A percentile compares a stretch with the other conserved stretches of the same genome.
Conservation (phyloP, 2,329 filamentous ascomycete species). For the Orbilia brochopaga region DNA sequence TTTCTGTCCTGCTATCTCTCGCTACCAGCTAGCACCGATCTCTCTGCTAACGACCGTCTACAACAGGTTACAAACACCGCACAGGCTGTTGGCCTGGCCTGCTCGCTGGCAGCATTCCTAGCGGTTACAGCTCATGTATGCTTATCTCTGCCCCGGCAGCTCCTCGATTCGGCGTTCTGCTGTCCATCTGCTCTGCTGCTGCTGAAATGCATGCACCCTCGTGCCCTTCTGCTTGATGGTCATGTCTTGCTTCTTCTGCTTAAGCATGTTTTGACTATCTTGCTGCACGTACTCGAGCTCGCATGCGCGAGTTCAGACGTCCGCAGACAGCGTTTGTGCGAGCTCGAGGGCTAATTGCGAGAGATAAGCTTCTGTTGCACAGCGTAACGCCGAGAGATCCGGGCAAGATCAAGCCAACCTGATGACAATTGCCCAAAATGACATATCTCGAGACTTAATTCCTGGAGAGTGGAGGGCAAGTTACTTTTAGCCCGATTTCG, state of each 20-base stretch:
- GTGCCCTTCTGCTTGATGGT: background rate
- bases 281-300: no score
- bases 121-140: slow-evolving; percentile 11
- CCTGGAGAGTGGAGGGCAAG: background rate
- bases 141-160: slow-evolving; percentile 43
- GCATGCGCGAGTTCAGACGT: background rate
- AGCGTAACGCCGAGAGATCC: slow-evolving; percentile 7
- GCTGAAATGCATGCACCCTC: background rate
- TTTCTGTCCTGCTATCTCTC: background rate
- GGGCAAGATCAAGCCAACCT: background rate
- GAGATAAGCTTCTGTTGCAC: slow-evolving; percentile 3
- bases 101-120: background rate
- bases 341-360: background rate
- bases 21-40: background rate
- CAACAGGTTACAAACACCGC: background rate
- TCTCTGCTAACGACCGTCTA: background rate
- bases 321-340: background rate
- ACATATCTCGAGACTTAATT: background rate
- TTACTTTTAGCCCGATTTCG: no score
- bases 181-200: background rate
- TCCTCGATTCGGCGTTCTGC: slow-evolving; percentile 18
- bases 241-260: background rate
- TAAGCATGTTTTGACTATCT: no score
- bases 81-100: no score
- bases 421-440: background rate